Percentiles rank a stretch among this genome's conserved stretches.
These are phyloP conservation scores for Calonectria honghensis DNA, from an alignment of 2,329 filamentous ascomycete genomes.

Conservation along the genomic window DNA sequence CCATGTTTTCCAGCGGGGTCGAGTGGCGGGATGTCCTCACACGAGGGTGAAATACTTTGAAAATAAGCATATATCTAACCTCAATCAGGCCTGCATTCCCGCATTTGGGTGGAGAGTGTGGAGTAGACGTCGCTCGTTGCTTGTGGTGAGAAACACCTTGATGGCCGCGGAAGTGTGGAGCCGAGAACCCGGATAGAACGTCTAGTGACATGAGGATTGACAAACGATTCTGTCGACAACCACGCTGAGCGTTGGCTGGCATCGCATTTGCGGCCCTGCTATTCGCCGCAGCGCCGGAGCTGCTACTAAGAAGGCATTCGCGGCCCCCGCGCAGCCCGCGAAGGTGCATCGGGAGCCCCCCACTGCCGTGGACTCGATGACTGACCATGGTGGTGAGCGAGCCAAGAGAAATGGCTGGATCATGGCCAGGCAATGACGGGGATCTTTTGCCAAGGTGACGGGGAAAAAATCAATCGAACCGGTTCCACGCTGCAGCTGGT, in stretches of 20 bases:
- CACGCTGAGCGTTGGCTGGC: not conserved
- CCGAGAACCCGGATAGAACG: conserved; percentile 53
- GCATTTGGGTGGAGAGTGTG: conserved; percentile 30
- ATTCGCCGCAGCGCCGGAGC: conserved; percentile 40
- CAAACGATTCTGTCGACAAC: conserved; percentile 17
- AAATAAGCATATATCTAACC: conserved; percentile 55
- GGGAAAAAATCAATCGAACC: conserved; percentile 9
- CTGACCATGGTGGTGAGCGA: not conserved
- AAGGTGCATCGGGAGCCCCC: conserved; percentile 19
- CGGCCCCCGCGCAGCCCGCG: conserved; percentile 14
- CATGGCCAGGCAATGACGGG: not conserved
- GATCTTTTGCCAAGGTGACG: not conserved
- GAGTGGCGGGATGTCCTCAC: conserved; percentile 20
- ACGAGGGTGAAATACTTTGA: conserved; percentile 18
- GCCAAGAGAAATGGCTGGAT: conserved; percentile 23
- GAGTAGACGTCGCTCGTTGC: conserved; percentile 24
- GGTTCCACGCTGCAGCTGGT: not conserved
- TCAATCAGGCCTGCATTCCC: conserved; percentile 42
- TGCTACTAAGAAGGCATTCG: conserved; percentile 22
- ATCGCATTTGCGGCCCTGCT: rapidly evolving
- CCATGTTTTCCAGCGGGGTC: not conserved
- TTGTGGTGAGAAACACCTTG: conserved; percentile 47
- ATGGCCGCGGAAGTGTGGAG: conserved; percentile 47
- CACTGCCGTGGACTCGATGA: not conserved
- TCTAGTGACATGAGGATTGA: conserved; percentile 29